Base-by-base conservation (phyloP, 306 rosid genomes). In the Notholithocarpus densiflorus region DNA sequence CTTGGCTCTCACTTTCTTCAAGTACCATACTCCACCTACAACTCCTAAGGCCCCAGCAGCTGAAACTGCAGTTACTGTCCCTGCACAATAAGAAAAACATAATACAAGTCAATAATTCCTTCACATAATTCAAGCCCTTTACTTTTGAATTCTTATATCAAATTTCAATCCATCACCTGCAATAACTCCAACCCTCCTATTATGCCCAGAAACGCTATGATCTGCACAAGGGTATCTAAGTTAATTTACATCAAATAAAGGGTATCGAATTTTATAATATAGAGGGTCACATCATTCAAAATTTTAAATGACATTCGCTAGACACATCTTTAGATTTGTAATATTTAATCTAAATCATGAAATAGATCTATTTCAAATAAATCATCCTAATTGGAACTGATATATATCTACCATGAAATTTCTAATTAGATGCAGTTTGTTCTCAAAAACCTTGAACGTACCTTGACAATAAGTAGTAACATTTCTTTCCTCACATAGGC, bases 391-490 rank as follows among this genome's bases (percentile, higher is more conserved):
- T 2, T 40, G 0, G 45, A 40, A 40, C 45, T 40, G 11, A 40
- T 40, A 31, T 8, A 23, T 23, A 23, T 20, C 12, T 59, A 12
- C 15, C 15, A 11, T 59, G 4, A 12, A 18, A 32, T 14, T 31
- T 31, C 45, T 26, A 27, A 31, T 15, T 14, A 29, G 18, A 65
- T 65, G 18, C 48, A 31, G 13, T 17, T 29, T 4, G n/a, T 31
- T 1, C 19, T 66, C 51, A 18, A 66, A 64, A 66, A 8, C 37
- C 2, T 64, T 31, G 62, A 26, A 72, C 64, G 31, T 85, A 92
- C 98, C 98, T 71, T 85, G 52, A 82, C 99, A 95, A 79, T 87
- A 92, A 32, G 97, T 90, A 45, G 97, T 93, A 61, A 89, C 85
- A 79, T 95, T 95, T 65, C 90, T 89, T 43, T 81, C 83, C 45